Evolutionary conservation across 352 stramenopile genomes (phyloP).

Genomic region (Plasmopara muralis): DNA sequence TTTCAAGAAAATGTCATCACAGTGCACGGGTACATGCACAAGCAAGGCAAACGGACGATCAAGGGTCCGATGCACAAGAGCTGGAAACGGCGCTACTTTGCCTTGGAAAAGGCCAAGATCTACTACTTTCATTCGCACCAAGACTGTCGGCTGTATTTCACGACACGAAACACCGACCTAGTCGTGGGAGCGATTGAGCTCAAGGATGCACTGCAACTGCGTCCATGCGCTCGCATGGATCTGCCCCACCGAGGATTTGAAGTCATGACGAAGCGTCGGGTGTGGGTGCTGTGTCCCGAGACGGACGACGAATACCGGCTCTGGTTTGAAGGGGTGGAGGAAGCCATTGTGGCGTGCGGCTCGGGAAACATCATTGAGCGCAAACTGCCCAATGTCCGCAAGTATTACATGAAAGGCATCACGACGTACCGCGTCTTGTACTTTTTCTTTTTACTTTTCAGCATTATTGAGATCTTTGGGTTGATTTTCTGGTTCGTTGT

Average conservation of each 20-base stretch:
- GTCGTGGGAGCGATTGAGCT: constrained; percentile 78
- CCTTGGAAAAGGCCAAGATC: constrained; percentile 83
- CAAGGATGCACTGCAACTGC: constrained; percentile 80
- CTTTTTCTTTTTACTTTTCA: constrained; percentile 67
- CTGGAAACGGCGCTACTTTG: constrained; percentile 84
- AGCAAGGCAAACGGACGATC: constrained; percentile 81
- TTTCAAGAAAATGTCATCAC: constrained; percentile 82
- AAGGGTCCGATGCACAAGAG: constrained; percentile 84
- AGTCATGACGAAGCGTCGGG: constrained; percentile 69
- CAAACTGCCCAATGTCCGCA: constrained; percentile 81
- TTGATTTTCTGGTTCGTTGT: constrained; percentile 80
- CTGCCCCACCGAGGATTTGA: constrained; percentile 77
- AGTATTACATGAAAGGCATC: constrained; percentile 87
- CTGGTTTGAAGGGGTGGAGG: constrained; percentile 79
- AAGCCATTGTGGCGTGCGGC: constrained; percentile 61
- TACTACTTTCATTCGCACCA: constrained; percentile 85
- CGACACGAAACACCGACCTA: constrained; percentile 71
- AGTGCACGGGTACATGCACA: constrained; percentile 86
- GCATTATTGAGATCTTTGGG: constrained; percentile 61
- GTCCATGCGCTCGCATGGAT: constrained; percentile 69
- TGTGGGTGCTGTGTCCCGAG: constrained; percentile 83
- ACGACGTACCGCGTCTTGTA: constrained; percentile 71
- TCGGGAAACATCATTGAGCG: constrained; percentile 82
- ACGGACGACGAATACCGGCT: constrained; percentile 79
- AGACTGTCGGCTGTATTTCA: constrained; percentile 84